Evolutionary conservation across 139 green algal species (phyloP), one percentile per base, ranked within the genome.

Genomic region (Penium margaritaceum): DNA sequence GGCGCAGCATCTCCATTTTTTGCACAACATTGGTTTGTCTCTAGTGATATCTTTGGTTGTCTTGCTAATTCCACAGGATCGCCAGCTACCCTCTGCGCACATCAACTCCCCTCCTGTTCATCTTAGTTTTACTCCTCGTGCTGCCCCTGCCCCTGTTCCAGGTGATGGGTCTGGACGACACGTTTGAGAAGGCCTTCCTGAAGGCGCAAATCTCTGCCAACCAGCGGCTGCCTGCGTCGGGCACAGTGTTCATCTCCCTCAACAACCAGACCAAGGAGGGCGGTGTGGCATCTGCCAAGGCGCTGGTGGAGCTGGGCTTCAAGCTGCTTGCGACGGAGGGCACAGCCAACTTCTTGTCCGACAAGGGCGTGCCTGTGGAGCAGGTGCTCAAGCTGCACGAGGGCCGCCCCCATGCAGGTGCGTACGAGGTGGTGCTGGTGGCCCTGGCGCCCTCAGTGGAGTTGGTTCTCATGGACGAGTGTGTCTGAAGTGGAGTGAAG

Each of bases 321-420:
- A 83, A 81, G 35, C 81, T 98, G 30, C 74, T 95, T 21, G 89
- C 92, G 15, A 97, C 94, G 14, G 72, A 67, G n/a, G 87, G 92
- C 54, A 99, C 94, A 1, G 88, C 88, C 29, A 75, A 70, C 2
- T 61, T 67, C 81, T 88, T 77, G 74, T 43, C 57, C 32, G 61
- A 73, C 30, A 79, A 21, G 2, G 88, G 88, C 30, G 60, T 92
- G 3, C 21, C 32, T 0, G 67, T 84, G 14, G 77, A 82, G 37
- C 68, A 83, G 14, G 88, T 98, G 74, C 88, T 96, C 54, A 99
- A 99, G 87, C 91, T 99, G 72, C 91, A 96, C 75, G 95, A 99
- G 81, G 95, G 95, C 0, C 81, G 95, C 19, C 92, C 92, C 69
- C 91, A 96, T 76, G 85, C 68, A 12, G 64, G 71, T 74, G 12